Base-by-base conservation (phyloP, 2,329 filamentous ascomycete genomes). In the Bipolaris cookei region DNA sequence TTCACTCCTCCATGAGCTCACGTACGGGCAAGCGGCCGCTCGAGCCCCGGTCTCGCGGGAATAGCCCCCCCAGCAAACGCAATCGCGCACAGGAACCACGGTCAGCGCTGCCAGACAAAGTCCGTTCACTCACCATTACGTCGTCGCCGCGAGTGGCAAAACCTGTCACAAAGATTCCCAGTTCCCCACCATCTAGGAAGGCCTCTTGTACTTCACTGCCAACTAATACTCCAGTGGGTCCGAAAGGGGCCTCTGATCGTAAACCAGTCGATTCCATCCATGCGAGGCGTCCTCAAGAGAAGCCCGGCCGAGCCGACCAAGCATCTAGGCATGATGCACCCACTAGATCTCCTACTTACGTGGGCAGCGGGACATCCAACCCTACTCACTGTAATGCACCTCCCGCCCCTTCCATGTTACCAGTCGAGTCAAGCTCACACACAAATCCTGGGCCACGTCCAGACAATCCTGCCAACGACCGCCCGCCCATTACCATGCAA, bases 11-110 rank as follows among this genome's bases (percentile, higher is more conserved):
- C 5, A 66, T 63, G 63, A 61, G 51, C 42, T 45, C 43, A 41
- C 59, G 56, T 18, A 6, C 18, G 25, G 20, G 44, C 16, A 70
- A 71, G 39, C 60, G 67, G 21, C 55, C 58, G 6, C 35, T 52
- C 6, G 54, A 48, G 6, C 38, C 65, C 48, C 51, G 51, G 6
- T 63, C 64, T 32, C 55, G 61, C 18, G 64, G 63, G 3, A 51
- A 60, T 7, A 70, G 66, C 44, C 67, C 67, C 43, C 64, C 66
- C 8, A 45, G 60, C 2, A 67, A 71, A 42, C 49, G 66, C 18
- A 54, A 42, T 30, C 62, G 62, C 6, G 35, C 42, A 23, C 16
- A 39, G 5, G 43, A 50, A 10, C 18, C 32, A 30, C 38, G 38
- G n/a, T 30, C 44, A 35, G 54, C 44, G 34, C 43, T 38, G 16